phyloP scores from a whole-genome alignment of 495 filamentous ascomycete species.

The Xylaria nigripes region DNA sequence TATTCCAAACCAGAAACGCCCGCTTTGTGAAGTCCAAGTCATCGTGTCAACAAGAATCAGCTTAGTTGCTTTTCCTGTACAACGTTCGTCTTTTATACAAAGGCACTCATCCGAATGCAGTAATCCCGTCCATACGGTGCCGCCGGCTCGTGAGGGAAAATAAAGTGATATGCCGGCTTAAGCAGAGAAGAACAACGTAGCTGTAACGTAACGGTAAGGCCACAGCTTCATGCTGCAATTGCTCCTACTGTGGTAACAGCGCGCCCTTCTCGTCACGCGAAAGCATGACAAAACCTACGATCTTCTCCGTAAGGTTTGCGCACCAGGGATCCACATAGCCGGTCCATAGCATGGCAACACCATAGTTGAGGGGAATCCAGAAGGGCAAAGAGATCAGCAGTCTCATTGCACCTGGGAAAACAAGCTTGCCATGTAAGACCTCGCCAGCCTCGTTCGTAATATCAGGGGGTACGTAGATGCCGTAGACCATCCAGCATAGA shows the following conservation, averaged over 20 bases:
- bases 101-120: background rate
- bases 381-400: constrained; percentile 40
- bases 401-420: constrained; percentile 31
- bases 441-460: constrained; percentile 42
- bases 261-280: constrained; percentile 41
- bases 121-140: background rate
- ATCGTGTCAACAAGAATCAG: constrained; percentile 10
- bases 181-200: background rate
- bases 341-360: constrained; percentile 54
- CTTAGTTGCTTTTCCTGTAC: background rate
- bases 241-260: constrained; percentile 26
- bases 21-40: constrained; percentile 12
- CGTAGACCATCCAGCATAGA: constrained; percentile 58
- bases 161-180: background rate
- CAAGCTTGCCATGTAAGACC: constrained; percentile 23
- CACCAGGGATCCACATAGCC: constrained; percentile 58
- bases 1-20: constrained; percentile 12
- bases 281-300: constrained; percentile 48
- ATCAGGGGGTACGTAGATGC: constrained; percentile 46
- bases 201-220: background rate
- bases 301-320: constrained; percentile 49
- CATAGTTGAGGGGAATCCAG: constrained; percentile 54
- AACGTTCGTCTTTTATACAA: constrained; percentile 10
- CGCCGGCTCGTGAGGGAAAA: background rate
- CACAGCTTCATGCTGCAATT: background rate